Evolutionary conservation across 1,139 yeast genomes (phyloP), one percentile per base, ranked within the genome.

Genomic region (Diutina mesorugosa): DNA sequence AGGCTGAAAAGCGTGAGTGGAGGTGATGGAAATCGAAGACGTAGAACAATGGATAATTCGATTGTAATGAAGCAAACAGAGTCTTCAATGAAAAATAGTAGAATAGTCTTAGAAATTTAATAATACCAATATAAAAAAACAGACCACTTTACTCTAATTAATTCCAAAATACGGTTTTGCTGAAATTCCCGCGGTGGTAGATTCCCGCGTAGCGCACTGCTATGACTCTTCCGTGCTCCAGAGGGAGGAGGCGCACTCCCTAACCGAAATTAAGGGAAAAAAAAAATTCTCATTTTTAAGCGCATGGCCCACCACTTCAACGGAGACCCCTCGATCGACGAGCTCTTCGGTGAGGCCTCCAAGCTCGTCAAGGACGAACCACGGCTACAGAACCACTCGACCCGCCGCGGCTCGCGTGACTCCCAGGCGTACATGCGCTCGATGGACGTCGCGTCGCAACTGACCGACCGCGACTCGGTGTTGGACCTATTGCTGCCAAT

Each of bases 341-440:
- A 50, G 28, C 53, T 50, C 26, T 32, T 50, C 28, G 16, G n/a
- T 29, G 53, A 50, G 29, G 53, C 53, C n/a, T n/a, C 45, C 53
- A 50, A 30, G 14, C 53, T 50, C 6, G 53, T 50, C 29, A 50
- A 30, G 16, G 41, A 29, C 18, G 53, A 50, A 18, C 45, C 53
- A 16, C 41, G 53, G 12, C 53, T 50, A 9, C 41, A 50, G 7
- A 50, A 50, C 29, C 41, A 38, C 28, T 28, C n/a, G 12, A n/a
- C 16, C 6, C 41, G 53, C 3, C 41, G 53, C 7, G 53, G 10
- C 16, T 16, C 29, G 41, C 28, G 29, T 6, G 45, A 32, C 45
- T 18, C 53, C 14, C 53, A 50, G 28, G 14, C 16, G 26, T n/a
- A 29, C 29, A 16, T 47, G 30, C 29, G 50, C 29, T 21, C 30